phyloP scores from a whole-genome alignment of 2,329 filamentous ascomycete genomes.

The Aspergillus transmontanensis region DNA sequence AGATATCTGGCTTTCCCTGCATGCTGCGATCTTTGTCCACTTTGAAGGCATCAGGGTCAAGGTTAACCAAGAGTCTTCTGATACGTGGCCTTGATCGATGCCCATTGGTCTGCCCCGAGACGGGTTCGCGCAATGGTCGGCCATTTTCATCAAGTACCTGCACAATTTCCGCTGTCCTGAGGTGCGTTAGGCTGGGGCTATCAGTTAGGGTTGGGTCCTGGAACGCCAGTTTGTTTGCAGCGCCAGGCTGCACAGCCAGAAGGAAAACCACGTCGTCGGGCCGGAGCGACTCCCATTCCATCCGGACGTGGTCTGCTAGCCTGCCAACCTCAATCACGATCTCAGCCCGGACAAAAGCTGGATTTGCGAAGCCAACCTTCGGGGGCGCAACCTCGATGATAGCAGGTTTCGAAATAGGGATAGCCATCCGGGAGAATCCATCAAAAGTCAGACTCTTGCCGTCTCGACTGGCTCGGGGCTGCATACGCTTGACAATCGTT shows the following conservation, averaged over 20 bases:
- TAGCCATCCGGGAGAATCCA: constrained; percentile 88
- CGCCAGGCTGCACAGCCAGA: constrained; percentile 68
- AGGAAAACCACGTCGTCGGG: constrained; percentile 90
- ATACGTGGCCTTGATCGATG: constrained; percentile 60
- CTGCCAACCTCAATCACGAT: constrained; percentile 80
- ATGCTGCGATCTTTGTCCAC: constrained; percentile 69
- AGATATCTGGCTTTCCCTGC: constrained; percentile 74
- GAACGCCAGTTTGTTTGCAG: constrained; percentile 24
- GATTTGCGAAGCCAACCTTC: constrained; percentile 78
- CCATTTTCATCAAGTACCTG: constrained; percentile 86
- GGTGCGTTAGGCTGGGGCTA: constrained; percentile 66
- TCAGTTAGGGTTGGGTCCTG: constrained; percentile 45
- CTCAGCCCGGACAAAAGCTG: constrained; percentile 84
- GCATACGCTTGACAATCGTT: constrained; percentile 74
- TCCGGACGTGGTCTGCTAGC: constrained; percentile 72
- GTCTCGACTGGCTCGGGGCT: constrained; percentile 65
- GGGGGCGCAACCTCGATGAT: constrained; percentile 85
- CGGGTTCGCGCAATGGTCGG: constrained; percentile 65
- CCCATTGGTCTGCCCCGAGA: constrained; percentile 61
- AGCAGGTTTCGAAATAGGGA: constrained; percentile 81
- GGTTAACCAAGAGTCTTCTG: constrained; percentile 74
- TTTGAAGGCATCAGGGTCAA: constrained; percentile 79
- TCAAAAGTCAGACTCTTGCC: constrained; percentile 72
- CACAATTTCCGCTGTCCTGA: constrained; percentile 83
- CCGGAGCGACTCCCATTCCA: constrained; percentile 87